Base-by-base conservation (phyloP, 2,329 filamentous ascomycete species). In the Trichoderma sp. region DNA sequence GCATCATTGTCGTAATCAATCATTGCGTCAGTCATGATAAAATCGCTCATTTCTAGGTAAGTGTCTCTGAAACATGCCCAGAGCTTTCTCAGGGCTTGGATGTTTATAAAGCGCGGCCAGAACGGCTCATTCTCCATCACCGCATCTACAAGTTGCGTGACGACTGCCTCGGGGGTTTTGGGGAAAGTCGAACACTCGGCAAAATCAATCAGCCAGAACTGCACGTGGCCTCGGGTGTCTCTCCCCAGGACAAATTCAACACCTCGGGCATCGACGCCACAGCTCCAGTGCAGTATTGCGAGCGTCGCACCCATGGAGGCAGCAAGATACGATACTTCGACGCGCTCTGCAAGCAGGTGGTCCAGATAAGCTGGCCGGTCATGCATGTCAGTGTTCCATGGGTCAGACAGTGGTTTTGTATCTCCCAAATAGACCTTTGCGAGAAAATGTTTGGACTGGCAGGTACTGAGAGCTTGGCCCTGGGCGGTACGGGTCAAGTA, bases 211-310 rank as follows among this genome's bases (percentile, higher is more conserved):
- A 79, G n/a, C 80, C 79, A 81, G 5, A 81, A 56, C 11, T 33
- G 68, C 4, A 74, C 59, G 2, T 53, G 56, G 24, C n/a, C 66
- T 18, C 75, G 60, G 7, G 60, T 68, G 33, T 77, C 75, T 31
- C 77, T 56, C 1, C 68, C 79, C 7, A 82, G 50, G 9, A 76
- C 68, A 14, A 81, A 81, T 27, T 79, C 74, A 50, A 81, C 76
- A 2, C 80, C 81, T 0, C 45, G 56, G 4, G 72, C 81, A 33
- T 82, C 81, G 0, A 81, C 29, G 14, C 56, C 45, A 24, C 79
- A 81, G 1, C 9, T 60, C 78, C 79, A 81, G 71, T 82, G 81
- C 0, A 81, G 56, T 5, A 81, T 76, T 0, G 80, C 81, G 5
- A 82, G 75, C 3, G 77, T 45, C 1, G 66, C 35, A 2, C 78